Percentiles rank a stretch among this genome's conserved stretches.
Conservation (phyloP, 805 yeast species). For the Nakazawaea sp. region DNA sequence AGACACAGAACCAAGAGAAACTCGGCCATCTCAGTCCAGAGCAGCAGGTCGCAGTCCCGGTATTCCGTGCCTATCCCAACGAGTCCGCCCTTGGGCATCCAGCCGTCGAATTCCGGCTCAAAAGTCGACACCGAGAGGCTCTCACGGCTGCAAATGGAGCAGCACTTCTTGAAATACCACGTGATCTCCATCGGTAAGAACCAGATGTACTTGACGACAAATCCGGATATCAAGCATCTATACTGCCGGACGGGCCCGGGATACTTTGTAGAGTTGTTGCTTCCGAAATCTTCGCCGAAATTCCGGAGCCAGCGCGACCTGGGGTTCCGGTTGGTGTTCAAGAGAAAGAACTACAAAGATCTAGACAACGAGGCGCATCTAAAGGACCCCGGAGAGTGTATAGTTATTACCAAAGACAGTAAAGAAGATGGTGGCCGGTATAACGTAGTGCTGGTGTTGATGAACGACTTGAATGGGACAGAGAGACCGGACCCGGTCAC, state of each 20-base stretch:
- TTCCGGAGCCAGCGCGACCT: conserved; percentile 12
- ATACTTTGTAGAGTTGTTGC: conserved; percentile 32
- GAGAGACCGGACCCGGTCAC: background rate
- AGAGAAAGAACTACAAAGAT: conserved; percentile 16
- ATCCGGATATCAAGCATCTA: conserved; percentile 54
- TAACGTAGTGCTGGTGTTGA: conserved; percentile 11
- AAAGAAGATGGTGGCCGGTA: conserved; percentile 16
- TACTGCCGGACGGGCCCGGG: conserved; percentile 59
- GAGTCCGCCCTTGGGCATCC: background rate
- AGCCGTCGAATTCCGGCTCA: background rate
- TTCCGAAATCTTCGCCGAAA: background rate
- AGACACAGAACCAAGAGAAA: too few species aligned
- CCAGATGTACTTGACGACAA: conserved; percentile 58
- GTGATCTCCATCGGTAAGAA: conserved; percentile 40
- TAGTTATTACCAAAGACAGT: conserved; percentile 18
- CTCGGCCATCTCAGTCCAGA: background rate
- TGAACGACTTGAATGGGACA: conserved; percentile 14
- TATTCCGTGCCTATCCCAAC: background rate
- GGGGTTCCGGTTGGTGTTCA: conserved; percentile 27
- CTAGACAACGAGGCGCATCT: conserved; percentile 10
- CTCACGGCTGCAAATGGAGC: conserved; percentile 13
- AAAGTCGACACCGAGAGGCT: conserved; percentile 3
- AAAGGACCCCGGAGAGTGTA: conserved; percentile 10
- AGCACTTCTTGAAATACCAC: conserved; percentile 58
- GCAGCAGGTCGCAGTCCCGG: background rate